These are phyloP conservation scores for Hyaloscypha finlandica DNA, from an alignment of 495 filamentous ascomycete genomes.

Conservation along the genomic window DNA sequence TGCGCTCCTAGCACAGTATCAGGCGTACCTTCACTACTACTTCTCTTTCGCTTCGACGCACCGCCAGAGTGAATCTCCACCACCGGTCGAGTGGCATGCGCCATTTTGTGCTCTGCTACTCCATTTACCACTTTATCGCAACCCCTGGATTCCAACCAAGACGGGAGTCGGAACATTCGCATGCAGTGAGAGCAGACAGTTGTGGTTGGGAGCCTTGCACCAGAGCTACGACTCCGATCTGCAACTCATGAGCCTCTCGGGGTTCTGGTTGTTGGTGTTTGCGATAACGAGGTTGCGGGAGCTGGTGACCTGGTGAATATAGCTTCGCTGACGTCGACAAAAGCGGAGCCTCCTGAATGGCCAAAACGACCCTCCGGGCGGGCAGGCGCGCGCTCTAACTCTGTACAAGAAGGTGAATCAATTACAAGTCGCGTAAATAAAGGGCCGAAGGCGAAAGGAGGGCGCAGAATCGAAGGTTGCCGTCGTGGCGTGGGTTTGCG, in stretches of 20 bases:
- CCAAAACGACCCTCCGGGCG: slow-evolving; percentile 22
- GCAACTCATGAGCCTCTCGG: not conserved
- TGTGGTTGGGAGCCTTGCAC: not conserved
- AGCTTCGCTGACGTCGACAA: slow-evolving; percentile 27
- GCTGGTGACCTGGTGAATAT: not conserved
- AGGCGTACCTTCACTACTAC: slow-evolving; percentile 34
- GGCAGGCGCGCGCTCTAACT: slow-evolving; percentile 24
- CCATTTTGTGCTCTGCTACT: slow-evolving; percentile 26
- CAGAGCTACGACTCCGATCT: not conserved
- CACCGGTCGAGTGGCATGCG: slow-evolving; percentile 34
- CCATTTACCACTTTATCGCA: slow-evolving; percentile 50
- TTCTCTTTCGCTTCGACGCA: slow-evolving; percentile 60
- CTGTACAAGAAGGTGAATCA: slow-evolving; percentile 25
- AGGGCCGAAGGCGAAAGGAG: slow-evolving; percentile 31
- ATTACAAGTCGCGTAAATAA: slow-evolving; percentile 29
- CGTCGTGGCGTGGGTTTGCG: slow-evolving; percentile 26
- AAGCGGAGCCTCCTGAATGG: slow-evolving; percentile 11
- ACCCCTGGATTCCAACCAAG: slow-evolving; percentile 58
- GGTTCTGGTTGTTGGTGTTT: not conserved
- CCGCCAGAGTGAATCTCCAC: slow-evolving; percentile 44
- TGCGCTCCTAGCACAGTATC: slow-evolving; percentile 6
- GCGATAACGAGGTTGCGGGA: not conserved
- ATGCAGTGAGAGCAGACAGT: slow-evolving; percentile 20
- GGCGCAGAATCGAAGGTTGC: slow-evolving; percentile 33
- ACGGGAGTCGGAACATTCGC: slow-evolving; percentile 59